Evolutionary conservation across 1,284 basidiomycete genomes (phyloP), one percentile per base, ranked within the genome.

Genomic region (Moesziomyces antarcticus): DNA sequence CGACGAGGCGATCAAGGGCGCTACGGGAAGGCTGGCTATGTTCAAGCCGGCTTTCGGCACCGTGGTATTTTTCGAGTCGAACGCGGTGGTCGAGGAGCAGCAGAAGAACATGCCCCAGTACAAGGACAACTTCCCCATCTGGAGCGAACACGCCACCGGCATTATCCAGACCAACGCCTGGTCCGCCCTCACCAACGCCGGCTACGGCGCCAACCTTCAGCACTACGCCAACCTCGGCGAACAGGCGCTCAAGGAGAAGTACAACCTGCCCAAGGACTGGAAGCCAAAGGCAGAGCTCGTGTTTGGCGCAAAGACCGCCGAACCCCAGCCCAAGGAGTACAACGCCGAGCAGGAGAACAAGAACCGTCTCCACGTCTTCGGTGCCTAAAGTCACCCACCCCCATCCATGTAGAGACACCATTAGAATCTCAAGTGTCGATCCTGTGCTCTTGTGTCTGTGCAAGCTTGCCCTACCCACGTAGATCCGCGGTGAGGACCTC

Each of bases 131-230:
- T 85, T 86, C 81, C 85, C 86, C 20, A 40, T 49, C 24, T 79
- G 67, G 74, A 70, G 67, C 40, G 50, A 56, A 47, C 79, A 80
- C 60, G 42, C 73, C 3, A 53, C 72, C 1, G 78, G 79, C 50
- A 86, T 86, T 64, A 79, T 85, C 7, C 86, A 87, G 68, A 79
- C 81, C 70, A 82, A 85, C 59, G 70, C 84, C 21, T 87, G 87
- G 87, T 85, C 85, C n/a, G 84, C 86, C 0, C 80, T 88, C 25
- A 83, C 83, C 46, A 67, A 75, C 20, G 86, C 86, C 42, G 86
- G 86, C 9, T 84, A 86, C 74, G 87, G 87, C 45, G 86, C 84
- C 7, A 85, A 79, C 63, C 77, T 87, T 11, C 86, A 87, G 75
- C 81, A 83, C 72, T 79, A 80, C 63, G 77, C 65, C 35, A 73